Base-by-base conservation (phyloP, 1,284 basidiomycete genomes). In the Fistulina hepatica region DNA sequence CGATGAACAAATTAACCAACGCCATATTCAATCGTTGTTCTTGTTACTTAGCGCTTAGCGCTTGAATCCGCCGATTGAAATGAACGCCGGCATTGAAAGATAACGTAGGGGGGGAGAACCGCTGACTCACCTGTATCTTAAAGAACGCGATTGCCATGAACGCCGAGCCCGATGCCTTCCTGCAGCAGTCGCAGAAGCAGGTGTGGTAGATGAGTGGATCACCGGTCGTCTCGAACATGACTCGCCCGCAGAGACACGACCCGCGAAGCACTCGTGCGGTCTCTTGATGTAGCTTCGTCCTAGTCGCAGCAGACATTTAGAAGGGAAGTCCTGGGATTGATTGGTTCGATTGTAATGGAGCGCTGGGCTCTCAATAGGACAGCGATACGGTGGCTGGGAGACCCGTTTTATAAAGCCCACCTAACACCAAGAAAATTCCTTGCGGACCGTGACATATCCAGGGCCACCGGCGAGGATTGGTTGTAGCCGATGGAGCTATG, bases 131-230 rank as follows among this genome's bases (percentile, higher is more conserved):
- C 41, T 58, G 49, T 17, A 41, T 42, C 2, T 47, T 48, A 47
- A 59, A 63, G 36, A 60, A 59, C 7, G 46, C 44, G 35, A 59
- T 60, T 15, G 58, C 45, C 54, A 59, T 53, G 40, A 63, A 63
- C 9, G 58, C 59, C 7, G 57, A 55, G 2, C 61, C 61, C 4
- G 53, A 52, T 8, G 48, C 50, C 41, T 63, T 63, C 44, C 52
- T 54, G 50, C 63, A 64, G 41, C 61, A 61, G 25, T 35, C 38
- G 44, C 63, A 65, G 41, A 64, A 59, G 39, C 61, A 65, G 2
- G 62, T 51, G 9, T 49, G 44, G 46, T 58, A 58, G 0, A 48
- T 45, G 40, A 60, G 40, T 1, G 61, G 61, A 11, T 60, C 54
- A 4, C 61, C 63, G 10, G 40, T 43, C 7, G 63, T 46, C 6